Percentiles rank a stretch among this genome's conserved stretches.
Conservation (phyloP, 768 basidiomycete genomes). For the Dioszegia aurantiaca region DNA sequence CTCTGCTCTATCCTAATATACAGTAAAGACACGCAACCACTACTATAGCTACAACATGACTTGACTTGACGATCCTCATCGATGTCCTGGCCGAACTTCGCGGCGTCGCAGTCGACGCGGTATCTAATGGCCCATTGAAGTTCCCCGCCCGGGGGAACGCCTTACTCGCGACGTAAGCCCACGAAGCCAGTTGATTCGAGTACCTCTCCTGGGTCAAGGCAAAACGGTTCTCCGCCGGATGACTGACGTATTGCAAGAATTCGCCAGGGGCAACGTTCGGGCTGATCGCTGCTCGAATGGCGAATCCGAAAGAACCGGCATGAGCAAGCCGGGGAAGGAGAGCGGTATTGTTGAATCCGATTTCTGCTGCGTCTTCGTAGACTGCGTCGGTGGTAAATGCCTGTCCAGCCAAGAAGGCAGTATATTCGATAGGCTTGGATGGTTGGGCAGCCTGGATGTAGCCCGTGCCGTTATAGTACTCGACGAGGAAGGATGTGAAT, state of each 20-base stretch:
- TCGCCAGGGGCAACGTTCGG: slow-evolving; percentile 22
- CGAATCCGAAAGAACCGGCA: slow-evolving; percentile 20
- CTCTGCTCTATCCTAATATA: no score
- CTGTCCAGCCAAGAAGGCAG: slow-evolving; percentile 24
- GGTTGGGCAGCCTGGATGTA: slow-evolving; percentile 24
- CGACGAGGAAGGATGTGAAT: slow-evolving; percentile 29
- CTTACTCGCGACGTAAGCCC: slow-evolving; percentile 18
- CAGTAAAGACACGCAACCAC: no score
- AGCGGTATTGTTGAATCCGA: slow-evolving; percentile 11
- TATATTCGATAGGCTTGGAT: slow-evolving; percentile 22
- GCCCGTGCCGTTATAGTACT: slow-evolving; percentile 29
- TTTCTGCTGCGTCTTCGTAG: slow-evolving; percentile 11
- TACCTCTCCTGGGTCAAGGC: slow-evolving; percentile 16
- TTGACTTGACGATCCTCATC: no score
- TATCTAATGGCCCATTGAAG: neutral
- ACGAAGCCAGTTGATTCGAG: slow-evolving; percentile 13
- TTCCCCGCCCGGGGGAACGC: slow-evolving; percentile 14
- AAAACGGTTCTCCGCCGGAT: slow-evolving; percentile 19
- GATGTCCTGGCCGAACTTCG: no score
- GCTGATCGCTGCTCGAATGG: slow-evolving; percentile 17
- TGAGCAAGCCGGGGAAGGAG: slow-evolving; percentile 12
- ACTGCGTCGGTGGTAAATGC: slow-evolving; percentile 15
- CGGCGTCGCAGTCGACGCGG: no score
- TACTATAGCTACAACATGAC: no score
- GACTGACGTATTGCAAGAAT: slow-evolving; percentile 24